Evolutionary conservation across 331 rosid species (phyloP), one percentile per base, ranked within the genome.

Genomic region (Ulmus americana): DNA sequence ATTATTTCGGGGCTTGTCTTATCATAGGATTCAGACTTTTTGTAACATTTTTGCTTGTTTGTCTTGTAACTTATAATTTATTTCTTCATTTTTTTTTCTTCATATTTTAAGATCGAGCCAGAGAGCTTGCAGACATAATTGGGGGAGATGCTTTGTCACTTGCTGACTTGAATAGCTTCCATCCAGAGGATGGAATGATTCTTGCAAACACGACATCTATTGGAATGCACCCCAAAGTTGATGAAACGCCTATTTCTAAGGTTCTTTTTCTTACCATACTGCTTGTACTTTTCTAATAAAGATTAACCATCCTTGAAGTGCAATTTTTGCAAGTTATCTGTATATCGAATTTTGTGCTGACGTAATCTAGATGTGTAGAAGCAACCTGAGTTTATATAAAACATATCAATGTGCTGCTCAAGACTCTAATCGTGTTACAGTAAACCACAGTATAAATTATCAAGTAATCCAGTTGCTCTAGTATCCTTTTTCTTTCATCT

Each of bases 211-310:
- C 78, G 45, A 79, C 84, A 35, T 71, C 84, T 11, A 71, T 79
- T 41, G 83, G 83, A 68, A 79, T 79, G 84, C 69, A 79, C 18
- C 84, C 84, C 10, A 79, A 68, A 63, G 75, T 79, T 59, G 54
- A 68, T 49, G 97, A 88, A 75, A 81, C 95, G 10, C 95, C 97
- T 53, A 53, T 91, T 75, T 73, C 96, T 58, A 91, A 91, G 96
- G 97, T 91, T 72, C 68, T 74, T 59, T 14, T 15, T 53, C 67
- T 59, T 71, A 50, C 53, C 41, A 61, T 73, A 22, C 57, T 68
- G 59, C 38, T 72, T 64, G 51, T 50, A 51, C 58, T 10, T 57
- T 20, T 13, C 38, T 5, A 35, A 61, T 5, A 35, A 61, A 1
- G 0, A 22, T 45, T 12, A 7, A 16, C 16, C 41, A 55, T 10